These are phyloP conservation scores for Fistulinella prunicolor DNA, from an alignment of 768 basidiomycete genomes.

Conservation along the genomic window DNA sequence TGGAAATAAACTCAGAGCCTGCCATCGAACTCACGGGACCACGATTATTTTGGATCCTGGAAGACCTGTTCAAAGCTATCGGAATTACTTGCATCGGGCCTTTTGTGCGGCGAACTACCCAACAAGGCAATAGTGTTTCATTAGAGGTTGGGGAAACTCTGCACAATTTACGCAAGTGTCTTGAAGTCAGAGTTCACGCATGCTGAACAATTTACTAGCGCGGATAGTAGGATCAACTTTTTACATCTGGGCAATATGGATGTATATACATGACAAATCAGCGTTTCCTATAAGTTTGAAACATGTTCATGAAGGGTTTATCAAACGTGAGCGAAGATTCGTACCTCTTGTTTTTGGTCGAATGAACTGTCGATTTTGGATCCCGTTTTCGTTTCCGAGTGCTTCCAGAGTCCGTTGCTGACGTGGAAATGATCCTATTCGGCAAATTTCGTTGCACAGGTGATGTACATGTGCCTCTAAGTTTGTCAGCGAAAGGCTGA, in stretches of 20 bases:
- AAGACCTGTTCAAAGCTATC: conserved; percentile 75
- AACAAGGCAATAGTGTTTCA: not conserved
- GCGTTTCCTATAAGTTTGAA: conserved; percentile 9
- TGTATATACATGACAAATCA: not conserved
- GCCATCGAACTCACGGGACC: conserved; percentile 93
- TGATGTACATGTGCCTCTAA: conserved; percentile 2
- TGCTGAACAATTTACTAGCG: conserved; percentile 3
- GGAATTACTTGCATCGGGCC: conserved; percentile 67
- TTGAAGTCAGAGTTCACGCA: conserved; percentile 51
- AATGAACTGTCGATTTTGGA: not conserved
- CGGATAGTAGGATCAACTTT: too few relatives aligned
- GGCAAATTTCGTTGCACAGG: not conserved
- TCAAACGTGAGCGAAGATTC: not conserved
- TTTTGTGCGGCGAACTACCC: conserved; percentile 34
- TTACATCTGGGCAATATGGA: not conserved
- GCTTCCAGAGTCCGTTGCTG: conserved; percentile 8
- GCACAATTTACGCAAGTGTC: conserved; percentile 62
- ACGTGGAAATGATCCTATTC: not conserved
- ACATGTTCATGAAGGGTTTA: not conserved
- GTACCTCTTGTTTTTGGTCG: conserved; percentile 10
- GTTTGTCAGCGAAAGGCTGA: conserved; percentile 9
- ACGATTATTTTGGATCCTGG: conserved; percentile 74
- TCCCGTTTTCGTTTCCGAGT: conserved; percentile 20
- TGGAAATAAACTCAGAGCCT: conserved; percentile 94
- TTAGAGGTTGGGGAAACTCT: conserved; percentile 55